Evolutionary conservation across 2,329 filamentous ascomycete species (phyloP), one percentile per base, ranked within the genome.

Genomic region (Hypoxylon sp.): DNA sequence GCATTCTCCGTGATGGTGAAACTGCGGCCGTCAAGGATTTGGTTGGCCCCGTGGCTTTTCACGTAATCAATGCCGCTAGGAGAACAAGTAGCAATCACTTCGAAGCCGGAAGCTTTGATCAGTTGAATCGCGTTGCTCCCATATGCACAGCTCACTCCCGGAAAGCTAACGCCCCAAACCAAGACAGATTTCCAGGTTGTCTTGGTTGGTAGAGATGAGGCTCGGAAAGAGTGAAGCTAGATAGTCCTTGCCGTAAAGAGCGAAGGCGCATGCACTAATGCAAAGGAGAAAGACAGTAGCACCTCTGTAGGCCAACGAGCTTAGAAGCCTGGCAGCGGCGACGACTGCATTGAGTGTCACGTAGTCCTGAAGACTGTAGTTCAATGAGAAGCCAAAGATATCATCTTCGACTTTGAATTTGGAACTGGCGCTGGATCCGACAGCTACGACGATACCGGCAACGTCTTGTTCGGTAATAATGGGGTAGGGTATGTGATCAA

Each of bases 281-380:
- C 43, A 48, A n/a, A 56, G 34, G 13, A 48, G 53, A 35, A 56
- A 52, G 23, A 52, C 48, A 8, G 30, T 25, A 2, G 48, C 53
- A 20, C 52, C 43, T 8, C 31, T 34, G 20, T 45, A 52, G 2
- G 27, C 8, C 34, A 56, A 6, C 0, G 34, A 9, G 15, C 45
- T 44, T 2, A 48, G 53, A 21, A 52, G 25, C 40, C 37, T 45
- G 5, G 17, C 27, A 1, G 38, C n/a, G 0, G 48, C 32, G 3
- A 52, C 19, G 1, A 38, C 29, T n/a, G n/a, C n/a, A n/a, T n/a
- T n/a, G n/a, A n/a, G n/a, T n/a, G n/a, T n/a, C 3, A 52, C 48
- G 40, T 45, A 26, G 4, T 56, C 38, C 48, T 56, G 53, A 40
- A 52, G 52, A 2, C 25, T 48, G 32, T 32, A n/a, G n/a, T 35